Base-by-base conservation (phyloP, 192 early-diverging fungal genomes). In the Podila clonocystis region DNA sequence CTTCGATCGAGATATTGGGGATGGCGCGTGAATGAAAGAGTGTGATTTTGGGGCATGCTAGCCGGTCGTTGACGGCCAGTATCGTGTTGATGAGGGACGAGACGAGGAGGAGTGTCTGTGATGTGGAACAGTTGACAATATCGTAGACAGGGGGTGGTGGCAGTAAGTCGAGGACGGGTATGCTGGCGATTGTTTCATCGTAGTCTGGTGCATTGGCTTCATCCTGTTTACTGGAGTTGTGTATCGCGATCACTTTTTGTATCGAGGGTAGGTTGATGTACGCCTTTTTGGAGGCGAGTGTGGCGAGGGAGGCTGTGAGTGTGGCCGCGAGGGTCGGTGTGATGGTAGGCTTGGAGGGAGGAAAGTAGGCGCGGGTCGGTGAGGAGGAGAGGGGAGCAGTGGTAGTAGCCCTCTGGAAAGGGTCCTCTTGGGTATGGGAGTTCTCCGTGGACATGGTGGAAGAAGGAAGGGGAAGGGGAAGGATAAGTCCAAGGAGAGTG, bases 21-120 rank as follows among this genome's bases (percentile, higher is more conserved):
- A 91, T 83, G 0, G 92, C 82, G 33, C 91, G 83, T 29, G 91
- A 90, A 70, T 95, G 93, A 58, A 95, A 95, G 41, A 88, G 88
- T 3, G 92, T 93, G 50, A 88, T 73, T 31, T 76, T 70, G 1
- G 82, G 77, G 30, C 77, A 80, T 0, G 70, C 71, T 2, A 84
- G 72, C 12, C 80, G 63, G 60, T 89, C 87, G 67, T 88, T 89
- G 62, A 84, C 76, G 1, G 74, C 73, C 36, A 87, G 82, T 60
- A 89, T 87, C 19, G 83, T 84, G 58, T 88, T 85, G 22, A 89
- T 67, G 38, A 88, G 71, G 28, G 84, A 72, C 2, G 88, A 79
- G 22, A 89, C 87, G 24, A 89, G 57, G 26, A 80, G 74, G 0
- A 89, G 68, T 13, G 88, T 84, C 49, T 85, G 75, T 13, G 70